Percentiles rank a stretch among this genome's conserved stretches.
phyloP scores from a whole-genome alignment of 768 basidiomycete species.

The Mrakia frigida region DNA sequence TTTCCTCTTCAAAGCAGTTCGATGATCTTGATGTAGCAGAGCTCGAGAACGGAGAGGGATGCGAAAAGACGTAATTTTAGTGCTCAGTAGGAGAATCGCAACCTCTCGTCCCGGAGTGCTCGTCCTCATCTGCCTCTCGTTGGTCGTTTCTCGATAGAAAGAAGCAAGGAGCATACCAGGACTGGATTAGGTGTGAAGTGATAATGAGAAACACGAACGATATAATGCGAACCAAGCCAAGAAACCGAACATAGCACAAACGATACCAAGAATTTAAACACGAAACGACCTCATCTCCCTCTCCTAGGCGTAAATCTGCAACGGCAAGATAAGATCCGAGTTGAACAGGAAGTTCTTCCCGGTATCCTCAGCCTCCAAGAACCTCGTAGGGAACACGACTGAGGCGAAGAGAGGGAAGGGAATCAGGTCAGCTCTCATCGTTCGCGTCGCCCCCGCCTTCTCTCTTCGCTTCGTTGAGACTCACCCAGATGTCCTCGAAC shows the following conservation, averaged over 20 bases:
- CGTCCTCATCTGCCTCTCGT: no score
- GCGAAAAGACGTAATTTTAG: no score
- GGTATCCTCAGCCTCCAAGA: slow-evolving; percentile 87
- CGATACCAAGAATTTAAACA: neutral
- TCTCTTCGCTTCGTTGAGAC: slow-evolving; percentile 36
- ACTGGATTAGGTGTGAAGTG: no score
- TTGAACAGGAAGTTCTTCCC: slow-evolving; percentile 74
- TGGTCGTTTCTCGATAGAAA: no score
- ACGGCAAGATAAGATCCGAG: slow-evolving; percentile 7
- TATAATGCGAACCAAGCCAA: no score
- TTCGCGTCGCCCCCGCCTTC: neutral
- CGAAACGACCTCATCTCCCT: neutral
- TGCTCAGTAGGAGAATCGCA: no score
- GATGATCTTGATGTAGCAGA: no score
- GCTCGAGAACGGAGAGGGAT: no score
- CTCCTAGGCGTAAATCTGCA: slow-evolving; percentile 7
- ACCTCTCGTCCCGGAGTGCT: no score
- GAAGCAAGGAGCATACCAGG: no score
- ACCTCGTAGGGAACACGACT: slow-evolving; percentile 80
- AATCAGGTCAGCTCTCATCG: neutral
- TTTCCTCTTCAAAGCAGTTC: no score
- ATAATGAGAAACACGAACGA: no score
- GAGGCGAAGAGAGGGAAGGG: neutral
- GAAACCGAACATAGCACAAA: neutral
- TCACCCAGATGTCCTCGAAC: slow-evolving; percentile 80